These are phyloP conservation scores for Aspergillus pseudoviridinutans DNA, from an alignment of 2,329 filamentous ascomycete genomes.

Conservation along the genomic window DNA sequence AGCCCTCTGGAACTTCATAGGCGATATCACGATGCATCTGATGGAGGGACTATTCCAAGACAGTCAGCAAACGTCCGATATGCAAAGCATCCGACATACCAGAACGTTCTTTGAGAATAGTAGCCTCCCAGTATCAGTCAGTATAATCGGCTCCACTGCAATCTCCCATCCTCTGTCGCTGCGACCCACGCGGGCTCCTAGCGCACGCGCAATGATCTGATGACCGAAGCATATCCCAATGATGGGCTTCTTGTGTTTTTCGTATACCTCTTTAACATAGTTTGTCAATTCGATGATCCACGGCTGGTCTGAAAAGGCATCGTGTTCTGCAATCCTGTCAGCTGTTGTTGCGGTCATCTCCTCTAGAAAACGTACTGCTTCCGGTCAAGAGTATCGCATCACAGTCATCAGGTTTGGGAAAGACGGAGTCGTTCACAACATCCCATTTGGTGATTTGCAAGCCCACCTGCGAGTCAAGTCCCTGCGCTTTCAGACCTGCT, in stretches of 20 bases:
- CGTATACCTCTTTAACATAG: conserved; percentile 32
- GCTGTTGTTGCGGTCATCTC: neutral
- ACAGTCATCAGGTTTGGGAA: conserved; percentile 18
- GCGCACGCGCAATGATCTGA: conserved; percentile 46
- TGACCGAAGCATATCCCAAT: conserved; percentile 50
- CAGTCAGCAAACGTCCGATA: neutral
- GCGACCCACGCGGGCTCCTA: conserved; percentile 35
- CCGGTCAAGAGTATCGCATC: conserved; percentile 28
- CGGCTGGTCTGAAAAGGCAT: conserved; percentile 41
- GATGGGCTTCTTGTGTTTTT: conserved; percentile 26
- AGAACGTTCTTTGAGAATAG: conserved; percentile 33
- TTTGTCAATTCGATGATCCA: conserved; percentile 46
- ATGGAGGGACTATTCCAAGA: conserved; percentile 25
- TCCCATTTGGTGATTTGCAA: conserved; percentile 20
- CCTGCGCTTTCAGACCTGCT: conserved; percentile 11
- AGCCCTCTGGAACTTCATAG: conserved; percentile 36
- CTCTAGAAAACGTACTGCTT: conserved; percentile 23
- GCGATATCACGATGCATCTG: conserved; percentile 50
- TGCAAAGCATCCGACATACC: conserved; percentile 9
- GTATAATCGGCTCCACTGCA: conserved; percentile 39
- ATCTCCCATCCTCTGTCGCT: conserved; percentile 46
- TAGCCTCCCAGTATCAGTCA: conserved; percentile 40
- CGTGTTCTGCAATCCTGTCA: conserved; percentile 23
- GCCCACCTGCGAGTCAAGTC: conserved; percentile 1
- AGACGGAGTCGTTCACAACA: conserved; percentile 20